These are phyloP conservation scores for Zangia roseola DNA, from an alignment of 768 basidiomycete species.

Conservation along the genomic window DNA sequence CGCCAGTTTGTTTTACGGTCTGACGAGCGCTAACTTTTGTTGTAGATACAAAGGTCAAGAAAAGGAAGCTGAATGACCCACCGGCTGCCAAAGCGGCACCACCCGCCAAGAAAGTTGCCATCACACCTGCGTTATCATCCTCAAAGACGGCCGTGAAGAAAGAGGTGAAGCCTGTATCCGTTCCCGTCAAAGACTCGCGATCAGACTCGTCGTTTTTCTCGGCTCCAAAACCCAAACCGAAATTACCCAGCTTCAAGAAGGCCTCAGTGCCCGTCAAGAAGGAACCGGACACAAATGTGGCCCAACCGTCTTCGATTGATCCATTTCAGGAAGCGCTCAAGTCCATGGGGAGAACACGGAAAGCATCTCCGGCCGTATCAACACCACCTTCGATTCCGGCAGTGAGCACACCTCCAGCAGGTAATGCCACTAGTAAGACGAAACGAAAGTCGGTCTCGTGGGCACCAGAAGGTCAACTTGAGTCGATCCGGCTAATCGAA, in stretches of 20 bases:
- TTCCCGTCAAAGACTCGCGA: constrained; percentile 69
- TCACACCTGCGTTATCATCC: constrained; percentile 29
- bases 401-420: constrained; percentile 33
- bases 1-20: constrained; percentile 40
- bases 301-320: constrained; percentile 75
- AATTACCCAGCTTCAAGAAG: constrained; percentile 86
- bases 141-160: constrained; percentile 51
- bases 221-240: constrained; percentile 79
- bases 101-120: constrained; percentile 64
- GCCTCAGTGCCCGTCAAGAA: constrained; percentile 51
- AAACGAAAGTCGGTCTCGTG: constrained; percentile 80
- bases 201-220: constrained; percentile 89
- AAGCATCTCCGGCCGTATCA: constrained; percentile 58
- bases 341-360: constrained; percentile 62
- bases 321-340: constrained; percentile 84
- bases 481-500: constrained; percentile 77
- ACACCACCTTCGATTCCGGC: constrained; percentile 50
- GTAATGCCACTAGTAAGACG: constrained; percentile 45
- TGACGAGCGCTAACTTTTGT: constrained; percentile 23
- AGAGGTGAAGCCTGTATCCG: constrained; percentile 40
- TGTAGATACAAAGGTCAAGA: constrained; percentile 62
- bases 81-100: constrained; percentile 47
- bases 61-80: constrained; percentile 67
- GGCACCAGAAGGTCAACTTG: constrained; percentile 72
- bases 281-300: constrained; percentile 56